Percentiles rank a stretch among this genome's conserved stretches.
phyloP scores from a whole-genome alignment of 1,284 basidiomycete genomes.

The Kalmanozyma brasiliensis region DNA sequence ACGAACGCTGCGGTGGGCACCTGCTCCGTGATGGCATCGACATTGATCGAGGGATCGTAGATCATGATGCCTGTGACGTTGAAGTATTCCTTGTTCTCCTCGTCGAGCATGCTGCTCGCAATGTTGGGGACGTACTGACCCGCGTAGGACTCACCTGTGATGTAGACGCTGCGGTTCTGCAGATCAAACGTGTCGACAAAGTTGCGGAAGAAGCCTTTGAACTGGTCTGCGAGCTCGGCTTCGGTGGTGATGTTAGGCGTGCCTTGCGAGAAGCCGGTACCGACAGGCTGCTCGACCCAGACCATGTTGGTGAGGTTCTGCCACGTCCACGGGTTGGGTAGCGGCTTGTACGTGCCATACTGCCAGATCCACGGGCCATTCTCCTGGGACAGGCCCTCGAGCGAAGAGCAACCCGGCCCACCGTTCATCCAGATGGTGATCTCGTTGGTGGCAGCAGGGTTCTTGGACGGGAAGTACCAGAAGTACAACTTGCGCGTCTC shows the following conservation, averaged over 20 bases:
- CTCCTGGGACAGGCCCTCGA: slow-evolving; percentile 82
- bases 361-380: slow-evolving; percentile 80
- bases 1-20: slow-evolving; percentile 49
- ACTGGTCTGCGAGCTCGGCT: slow-evolving; percentile 66
- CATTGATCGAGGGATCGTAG: slow-evolving; percentile 61
- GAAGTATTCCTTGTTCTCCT: slow-evolving; percentile 46
- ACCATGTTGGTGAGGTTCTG: slow-evolving; percentile 79
- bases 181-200: slow-evolving; percentile 54
- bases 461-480: slow-evolving; percentile 85
- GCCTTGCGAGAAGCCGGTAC: slow-evolving; percentile 83
- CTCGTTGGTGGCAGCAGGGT: slow-evolving; percentile 77
- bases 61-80: slow-evolving; percentile 63
- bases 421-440: slow-evolving; percentile 76
- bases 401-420: slow-evolving; percentile 76
- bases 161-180: slow-evolving; percentile 48
- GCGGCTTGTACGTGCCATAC: slow-evolving; percentile 75
- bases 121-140: slow-evolving; percentile 99
- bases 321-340: slow-evolving; percentile 79
- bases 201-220: slow-evolving; percentile 63
- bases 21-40: slow-evolving; percentile 44
- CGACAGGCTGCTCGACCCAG: slow-evolving; percentile 85
- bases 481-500: slow-evolving; percentile 76
- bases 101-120: slow-evolving; percentile 56
- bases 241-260: slow-evolving; percentile 73
- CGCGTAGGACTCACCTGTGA: slow-evolving; percentile 77